Base-by-base conservation (phyloP, 2,329 filamentous ascomycete genomes). In the Mollisiaceae sp. region DNA sequence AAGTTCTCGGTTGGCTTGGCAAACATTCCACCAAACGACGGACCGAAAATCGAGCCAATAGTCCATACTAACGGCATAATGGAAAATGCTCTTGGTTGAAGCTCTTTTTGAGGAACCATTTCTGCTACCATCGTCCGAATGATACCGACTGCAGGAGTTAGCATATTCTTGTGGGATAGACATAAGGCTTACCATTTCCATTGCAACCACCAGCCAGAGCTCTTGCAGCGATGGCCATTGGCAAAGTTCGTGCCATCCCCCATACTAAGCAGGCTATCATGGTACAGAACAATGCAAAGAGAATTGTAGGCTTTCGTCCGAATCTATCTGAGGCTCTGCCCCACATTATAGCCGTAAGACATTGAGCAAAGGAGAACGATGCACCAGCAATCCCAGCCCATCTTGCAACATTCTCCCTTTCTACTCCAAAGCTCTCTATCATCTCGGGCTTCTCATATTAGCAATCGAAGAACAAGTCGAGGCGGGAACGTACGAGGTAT, bases 11-110 rank as follows among this genome's bases (percentile, higher is more conserved):
- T 88, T 0, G 94, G 94, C 65, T 92, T 89, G 9, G 93, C 92
- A 66, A 98, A 87, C 67, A 93, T 89, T 4, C 94, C 94, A 35
- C 94, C 94, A 73, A 98, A 91, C 4, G 88, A 89, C 1, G 94
- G 94, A 0, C 94, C 94, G 71, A 97, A 91, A 43, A 97, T 92
- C 41, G 89, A 91, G 0, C 94, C 94, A 60, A 97, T 81, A 12
- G 89, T 93, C 91, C 93, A 98, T 56, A 91, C 91, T 18, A 98
- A 80, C 4, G 94, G 94, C 94, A 98, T 97, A 55, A 98, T 83
- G 69, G 90, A 93, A 77, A 98, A 98, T 0, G 95, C 95, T 60
- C 88, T 83, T 0, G 94, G 94, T 75, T 97, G 94, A 8, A 97
- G 82, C 74, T 93, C 91, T 76, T 86, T 93, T 77, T 95, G 89